Conservation (phyloP, 139 green algal genomes). For the Eudorina sp. region DNA sequence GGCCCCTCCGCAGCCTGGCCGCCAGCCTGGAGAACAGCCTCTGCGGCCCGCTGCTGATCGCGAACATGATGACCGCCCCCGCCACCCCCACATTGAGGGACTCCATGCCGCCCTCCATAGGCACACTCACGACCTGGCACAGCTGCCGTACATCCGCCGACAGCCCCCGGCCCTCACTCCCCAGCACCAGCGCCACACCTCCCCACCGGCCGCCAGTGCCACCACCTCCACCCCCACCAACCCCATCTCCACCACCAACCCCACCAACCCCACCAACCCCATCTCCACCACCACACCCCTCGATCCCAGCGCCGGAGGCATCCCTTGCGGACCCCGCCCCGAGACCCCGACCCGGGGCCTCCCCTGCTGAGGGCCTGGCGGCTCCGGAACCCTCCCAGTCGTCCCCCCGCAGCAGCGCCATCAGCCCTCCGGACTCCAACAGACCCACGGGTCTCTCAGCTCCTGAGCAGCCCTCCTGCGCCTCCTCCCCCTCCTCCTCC, state of each 20-base stretch:
- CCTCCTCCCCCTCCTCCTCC: slow-evolving; percentile 15
- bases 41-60: slow-evolving; percentile 51
- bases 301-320: neutral
- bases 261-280: neutral
- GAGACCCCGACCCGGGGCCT: neutral
- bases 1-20: neutral
- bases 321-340: neutral
- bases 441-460: neutral
- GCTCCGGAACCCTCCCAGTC: neutral
- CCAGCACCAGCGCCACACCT: slow-evolving; percentile 79
- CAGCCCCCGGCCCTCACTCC: slow-evolving; percentile 85
- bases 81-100: slow-evolving; percentile 87
- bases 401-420: neutral
- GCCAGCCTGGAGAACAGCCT: slow-evolving; percentile 19
- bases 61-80: slow-evolving; percentile 71
- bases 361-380: too few relatives aligned
- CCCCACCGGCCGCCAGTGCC: neutral
- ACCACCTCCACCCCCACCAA: neutral
- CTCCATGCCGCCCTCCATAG: slow-evolving; percentile 84
- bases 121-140: slow-evolving; percentile 72
- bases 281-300: neutral
- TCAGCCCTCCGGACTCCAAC: neutral
- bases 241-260: neutral
- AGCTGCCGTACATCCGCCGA: slow-evolving; percentile 52
- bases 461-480: slow-evolving; percentile 12